Evolutionary conservation across 306 rosid species (phyloP).

Genomic region (Medicago lupulina): DNA sequence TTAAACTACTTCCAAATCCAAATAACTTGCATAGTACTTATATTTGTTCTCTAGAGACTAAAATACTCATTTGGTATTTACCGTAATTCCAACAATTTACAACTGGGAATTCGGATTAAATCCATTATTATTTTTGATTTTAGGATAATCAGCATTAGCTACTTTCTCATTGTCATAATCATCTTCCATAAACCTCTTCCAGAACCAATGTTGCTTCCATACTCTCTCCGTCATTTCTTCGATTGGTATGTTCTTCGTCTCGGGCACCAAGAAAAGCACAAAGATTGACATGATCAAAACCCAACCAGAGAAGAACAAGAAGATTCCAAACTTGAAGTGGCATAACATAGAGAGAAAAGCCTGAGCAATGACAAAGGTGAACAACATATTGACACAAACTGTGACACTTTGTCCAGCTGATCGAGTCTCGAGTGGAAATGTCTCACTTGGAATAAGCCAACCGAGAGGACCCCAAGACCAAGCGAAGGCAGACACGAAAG

Average conservation of each 20-base stretch:
- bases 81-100: slow-evolving; percentile 25
- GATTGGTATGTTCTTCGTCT: slow-evolving; percentile 85
- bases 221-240: slow-evolving; percentile 92
- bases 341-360: slow-evolving; percentile 89
- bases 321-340: slow-evolving; percentile 81
- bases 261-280: slow-evolving; percentile 70
- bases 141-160: not conserved
- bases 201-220: slow-evolving; percentile 86
- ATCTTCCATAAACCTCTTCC: slow-evolving; percentile 79
- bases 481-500: slow-evolving; percentile 77
- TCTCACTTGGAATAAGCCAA: slow-evolving; percentile 88
- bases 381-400: slow-evolving; percentile 75
- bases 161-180: slow-evolving; percentile 31
- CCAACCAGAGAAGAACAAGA: slow-evolving; percentile 88
- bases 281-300: slow-evolving; percentile 73
- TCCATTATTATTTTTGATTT: slow-evolving; percentile 36
- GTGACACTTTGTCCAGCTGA: slow-evolving; percentile 92
- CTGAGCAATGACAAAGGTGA: slow-evolving; percentile 81
- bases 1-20: no score
- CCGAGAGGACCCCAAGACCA: slow-evolving; percentile 99
- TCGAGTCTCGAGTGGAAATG: slow-evolving; percentile 81
- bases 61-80: not conserved
- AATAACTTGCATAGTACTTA: no score
- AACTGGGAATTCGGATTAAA: slow-evolving; percentile 57
- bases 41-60: not conserved